A percentile compares a stretch with the other conserved stretches of the same genome.
Conservation (phyloP, 495 filamentous ascomycete species). For the Cryomyces minteri region DNA sequence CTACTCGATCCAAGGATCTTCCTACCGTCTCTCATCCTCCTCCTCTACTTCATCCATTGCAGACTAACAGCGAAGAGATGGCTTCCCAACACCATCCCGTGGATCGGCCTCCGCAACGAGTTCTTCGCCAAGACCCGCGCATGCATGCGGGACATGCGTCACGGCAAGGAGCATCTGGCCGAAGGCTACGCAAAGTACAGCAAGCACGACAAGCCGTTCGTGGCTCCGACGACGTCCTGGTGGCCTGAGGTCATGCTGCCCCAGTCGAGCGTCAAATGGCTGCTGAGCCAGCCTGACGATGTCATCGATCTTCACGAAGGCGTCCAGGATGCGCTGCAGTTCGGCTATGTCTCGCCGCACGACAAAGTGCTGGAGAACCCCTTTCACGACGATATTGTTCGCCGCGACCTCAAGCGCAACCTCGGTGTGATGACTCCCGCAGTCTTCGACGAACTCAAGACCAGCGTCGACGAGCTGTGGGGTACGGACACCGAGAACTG, state of each 20-base stretch:
- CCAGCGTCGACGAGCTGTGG: conserved; percentile 17
- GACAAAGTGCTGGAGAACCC: neutral
- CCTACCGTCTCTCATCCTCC: no score
- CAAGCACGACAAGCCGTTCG: conserved; percentile 18
- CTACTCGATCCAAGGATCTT: no score
- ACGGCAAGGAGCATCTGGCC: neutral
- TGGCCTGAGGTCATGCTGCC: conserved; percentile 28
- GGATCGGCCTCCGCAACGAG: neutral
- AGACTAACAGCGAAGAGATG: no score
- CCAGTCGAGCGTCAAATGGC: conserved; percentile 20
- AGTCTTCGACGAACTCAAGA: conserved; percentile 24
- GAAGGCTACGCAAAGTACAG: conserved; percentile 17
- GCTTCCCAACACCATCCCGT: neutral
- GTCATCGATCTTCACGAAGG: conserved; percentile 21
- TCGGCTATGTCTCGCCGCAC: conserved; percentile 16
- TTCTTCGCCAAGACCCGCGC: neutral
- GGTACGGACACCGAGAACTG: conserved; percentile 10
- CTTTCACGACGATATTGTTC: conserved; percentile 9
- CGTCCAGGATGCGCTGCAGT: conserved; percentile 11
- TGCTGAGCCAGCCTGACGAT: conserved; percentile 27
- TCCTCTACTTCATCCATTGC: no score
- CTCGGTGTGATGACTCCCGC: conserved; percentile 21
- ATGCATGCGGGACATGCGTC: neutral
- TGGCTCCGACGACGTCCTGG: conserved; percentile 23
- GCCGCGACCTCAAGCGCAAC: conserved; percentile 22